Conservation (phyloP, 257 asterid genomes). For the Solanum lycopersicoides region DNA sequence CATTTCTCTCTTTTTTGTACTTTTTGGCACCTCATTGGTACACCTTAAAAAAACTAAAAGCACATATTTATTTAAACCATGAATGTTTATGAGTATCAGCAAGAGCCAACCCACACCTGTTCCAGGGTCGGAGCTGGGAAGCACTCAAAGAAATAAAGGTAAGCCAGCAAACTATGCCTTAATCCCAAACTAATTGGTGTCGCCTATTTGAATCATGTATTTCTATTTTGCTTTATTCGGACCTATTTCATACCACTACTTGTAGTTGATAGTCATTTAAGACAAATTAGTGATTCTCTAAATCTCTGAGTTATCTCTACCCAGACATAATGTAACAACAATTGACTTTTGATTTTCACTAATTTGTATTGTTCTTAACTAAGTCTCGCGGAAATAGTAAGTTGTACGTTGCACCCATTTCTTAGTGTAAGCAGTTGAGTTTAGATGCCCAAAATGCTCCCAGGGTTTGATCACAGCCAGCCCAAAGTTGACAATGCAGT, state of each 20-base stretch:
- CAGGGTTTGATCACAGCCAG: not conserved
- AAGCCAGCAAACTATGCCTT: not conserved
- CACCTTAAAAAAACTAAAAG: not conserved
- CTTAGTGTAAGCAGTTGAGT: not conserved
- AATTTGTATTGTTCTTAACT: not conserved
- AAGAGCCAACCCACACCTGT: not conserved
- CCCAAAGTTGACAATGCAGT: not conserved
- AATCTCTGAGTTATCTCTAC: not conserved
- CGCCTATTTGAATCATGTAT: not conserved
- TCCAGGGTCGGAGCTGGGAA: not conserved
- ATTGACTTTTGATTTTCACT: not conserved
- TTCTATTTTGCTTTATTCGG: not conserved
- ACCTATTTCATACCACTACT: not conserved
- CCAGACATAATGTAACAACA: not conserved
- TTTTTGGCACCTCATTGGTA: not conserved
- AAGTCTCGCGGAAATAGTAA: not conserved
- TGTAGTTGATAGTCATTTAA: not conserved
- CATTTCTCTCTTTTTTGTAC: not conserved
- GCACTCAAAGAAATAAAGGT: not conserved
- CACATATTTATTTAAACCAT: not conserved
- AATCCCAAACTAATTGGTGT: not conserved
- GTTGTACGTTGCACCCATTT: not conserved
- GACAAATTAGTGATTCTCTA: not conserved
- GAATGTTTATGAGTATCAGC: not conserved
- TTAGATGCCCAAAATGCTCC: not conserved